Base-by-base conservation (phyloP, 2,329 filamentous ascomycete genomes). In the Xylaria arbuscula region DNA sequence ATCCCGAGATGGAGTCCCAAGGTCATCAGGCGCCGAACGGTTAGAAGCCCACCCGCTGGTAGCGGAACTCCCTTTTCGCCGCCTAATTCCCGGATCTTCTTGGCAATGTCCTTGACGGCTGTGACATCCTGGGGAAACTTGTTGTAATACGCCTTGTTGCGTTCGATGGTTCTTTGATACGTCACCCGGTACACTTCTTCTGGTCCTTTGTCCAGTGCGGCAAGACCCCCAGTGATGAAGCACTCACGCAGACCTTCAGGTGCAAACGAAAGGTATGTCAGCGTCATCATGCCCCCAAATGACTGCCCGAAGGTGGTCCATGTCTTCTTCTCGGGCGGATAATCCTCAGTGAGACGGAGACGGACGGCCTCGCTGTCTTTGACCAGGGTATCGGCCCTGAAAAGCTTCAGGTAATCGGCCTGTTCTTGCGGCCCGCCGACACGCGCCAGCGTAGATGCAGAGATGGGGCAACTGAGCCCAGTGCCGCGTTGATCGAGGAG, bases 401-500 rank as follows among this genome's bases (percentile, higher is more conserved):
- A 97, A 47, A 90, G 84, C 78, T 92, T 92, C 71, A 98, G 85
- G 75, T 97, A 97, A 62, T 90, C 87, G 7, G 91, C 92, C 80
- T 98, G 93, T 66, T 88, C 88, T 54, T 86, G 80, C 1, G 87
- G 82, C 67, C 88, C 86, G 5, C 91, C 92, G 47, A 89, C 86
- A 13, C 87, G 82, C 40, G 87, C 86, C 4, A 98, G 85, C 7
- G 91, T 93, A 9, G 87, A 87, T 9, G 92, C 89, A 1, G 92
- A 92, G 50, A 98, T 88, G 0, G 94, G 92, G 1, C 89, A 92
- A 77, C 93, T 97, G 59, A 97, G 83, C 1, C 95, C 95, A 2
- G 93, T 97, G 13, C 95, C 95, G 59, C 95, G 89, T 78, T 97
- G 94, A 79, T 98, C 95, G n/a, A 98, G 86, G 71, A 92, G 90